Base-by-base conservation (phyloP, 371 early-diverging fungal species). In the Mucor piriformis region DNA sequence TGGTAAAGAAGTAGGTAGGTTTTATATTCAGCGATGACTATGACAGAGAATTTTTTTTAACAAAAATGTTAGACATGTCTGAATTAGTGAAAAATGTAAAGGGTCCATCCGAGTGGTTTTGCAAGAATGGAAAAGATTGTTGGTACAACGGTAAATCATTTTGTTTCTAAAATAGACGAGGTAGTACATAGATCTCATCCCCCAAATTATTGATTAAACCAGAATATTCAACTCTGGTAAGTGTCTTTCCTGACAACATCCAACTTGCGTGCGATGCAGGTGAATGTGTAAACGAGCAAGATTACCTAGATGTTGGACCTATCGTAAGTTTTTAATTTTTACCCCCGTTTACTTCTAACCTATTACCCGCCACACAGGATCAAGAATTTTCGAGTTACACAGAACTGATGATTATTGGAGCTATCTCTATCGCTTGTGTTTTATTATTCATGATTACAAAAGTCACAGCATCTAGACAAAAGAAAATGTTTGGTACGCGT, bases 221-320 rank as follows among this genome's bases (percentile, higher is more conserved):
- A 80, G 83, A 74, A 70, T 82, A 83, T 63, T 87, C 74, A 40
- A 79, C 69, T 25, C 60, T 87, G 21, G 73, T 70, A 6, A 69
- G 53, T 23, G 64, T 87, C 1, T 84, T 87, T 54, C 84, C 85
- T 1, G 73, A 78, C 57, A 85, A 85, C n/a, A 77, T 87, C 23
- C 56, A 56, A 16, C 54, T 87, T 16, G 63, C 67, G 32, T 87
- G 87, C 53, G 67, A 70, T 58, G 82, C 81, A 52, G 87, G 87
- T 7, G 87, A 85, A 64, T 87, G 87, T 58, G 84, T 75, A 23
- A 79, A 74, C 62, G 69, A 74, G 50, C 73, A 78, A 66, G 77
- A 70, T 46, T 75, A 67, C 46, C 50, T 68, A 42, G 76, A 77
- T 48, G 73, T 59, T 11, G 62, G 55, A 5, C 80, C 77, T 15